phyloP scores from a whole-genome alignment of 176 grass and related monocot species.

The Bromus sterilis region DNA sequence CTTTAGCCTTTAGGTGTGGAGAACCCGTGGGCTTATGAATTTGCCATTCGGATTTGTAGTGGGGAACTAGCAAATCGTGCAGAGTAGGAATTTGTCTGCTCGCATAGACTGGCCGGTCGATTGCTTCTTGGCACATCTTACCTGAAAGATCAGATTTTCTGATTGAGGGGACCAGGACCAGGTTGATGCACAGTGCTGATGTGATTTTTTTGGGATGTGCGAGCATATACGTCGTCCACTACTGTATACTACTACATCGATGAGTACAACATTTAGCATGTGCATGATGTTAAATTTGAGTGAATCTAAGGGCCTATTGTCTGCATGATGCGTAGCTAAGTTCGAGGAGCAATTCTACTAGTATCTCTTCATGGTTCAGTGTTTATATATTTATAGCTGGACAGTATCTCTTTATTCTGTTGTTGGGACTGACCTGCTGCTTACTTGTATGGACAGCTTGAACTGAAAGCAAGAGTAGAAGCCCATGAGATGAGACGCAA shows the following conservation, averaged over 20 bases:
- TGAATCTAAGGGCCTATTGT: background rate
- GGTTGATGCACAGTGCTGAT: background rate
- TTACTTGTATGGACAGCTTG: slow-evolving; percentile 30
- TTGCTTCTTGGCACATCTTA: background rate
- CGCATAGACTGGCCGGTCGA: background rate
- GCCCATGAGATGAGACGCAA: slow-evolving; percentile 31
- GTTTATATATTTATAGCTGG: background rate
- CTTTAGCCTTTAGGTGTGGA: background rate
- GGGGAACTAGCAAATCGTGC: background rate
- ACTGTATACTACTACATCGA: too few relatives aligned
- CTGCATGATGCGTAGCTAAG: background rate
- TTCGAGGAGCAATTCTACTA: background rate
- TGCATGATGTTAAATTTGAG: background rate
- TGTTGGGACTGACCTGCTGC: slow-evolving; percentile 1
- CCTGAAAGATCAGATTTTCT: background rate
- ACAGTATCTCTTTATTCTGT: background rate
- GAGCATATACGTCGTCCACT: too few relatives aligned
- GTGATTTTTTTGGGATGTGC: background rate
- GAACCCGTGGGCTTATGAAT: background rate
- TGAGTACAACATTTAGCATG: background rate
- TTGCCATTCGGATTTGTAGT: background rate
- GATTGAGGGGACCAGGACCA: background rate
- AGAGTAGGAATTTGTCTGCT: background rate
- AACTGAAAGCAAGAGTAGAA: slow-evolving; percentile 39
- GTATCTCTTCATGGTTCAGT: background rate